Conservation (phyloP, 2,329 filamentous ascomycete species). For the Gremmenia infestans region DNA sequence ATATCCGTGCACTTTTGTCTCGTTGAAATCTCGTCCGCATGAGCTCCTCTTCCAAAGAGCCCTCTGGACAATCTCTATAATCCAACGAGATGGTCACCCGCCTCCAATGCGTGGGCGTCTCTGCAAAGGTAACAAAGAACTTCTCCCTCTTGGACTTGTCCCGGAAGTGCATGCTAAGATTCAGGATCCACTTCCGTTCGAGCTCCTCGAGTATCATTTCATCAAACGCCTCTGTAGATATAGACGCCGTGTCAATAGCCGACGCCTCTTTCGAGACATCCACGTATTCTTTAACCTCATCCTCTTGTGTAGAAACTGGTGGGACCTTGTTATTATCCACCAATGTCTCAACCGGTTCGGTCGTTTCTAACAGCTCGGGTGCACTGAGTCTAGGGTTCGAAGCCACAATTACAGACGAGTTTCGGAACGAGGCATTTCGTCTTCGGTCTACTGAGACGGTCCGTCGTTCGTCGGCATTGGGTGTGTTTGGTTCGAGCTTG, state of each 20-base stretch:
- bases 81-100: constrained; percentile 91
- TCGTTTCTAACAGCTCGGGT: constrained; percentile 27
- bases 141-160: constrained; percentile 92
- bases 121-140: constrained; percentile 93
- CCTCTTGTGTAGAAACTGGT: constrained; percentile 13
- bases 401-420: constrained; percentile 20
- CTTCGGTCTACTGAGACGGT: constrained; percentile 61
- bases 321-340: constrained; percentile 13
- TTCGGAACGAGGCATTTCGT: constrained; percentile 18
- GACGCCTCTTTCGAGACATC: constrained; percentile 24
- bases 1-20: constrained; percentile 89
- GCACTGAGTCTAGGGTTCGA: constrained; percentile 25
- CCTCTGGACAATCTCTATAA: constrained; percentile 73
- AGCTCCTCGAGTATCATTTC: constrained; percentile 72
- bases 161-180: constrained; percentile 96
- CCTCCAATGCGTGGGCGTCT: constrained; percentile 73
- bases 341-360: constrained; percentile 17
- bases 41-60: constrained; percentile 83
- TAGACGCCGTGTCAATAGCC: constrained; percentile 24
- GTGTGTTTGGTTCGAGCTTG: constrained; percentile 62
- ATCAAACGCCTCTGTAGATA: constrained; percentile 44
- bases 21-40: constrained; percentile 74
- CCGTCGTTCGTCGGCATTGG: constrained; percentile 62
- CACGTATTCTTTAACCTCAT: constrained; percentile 23
- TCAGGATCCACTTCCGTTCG: constrained; percentile 88